phyloP scores from a whole-genome alignment of 345 rosid genomes.

The Ceriops decandra region DNA sequence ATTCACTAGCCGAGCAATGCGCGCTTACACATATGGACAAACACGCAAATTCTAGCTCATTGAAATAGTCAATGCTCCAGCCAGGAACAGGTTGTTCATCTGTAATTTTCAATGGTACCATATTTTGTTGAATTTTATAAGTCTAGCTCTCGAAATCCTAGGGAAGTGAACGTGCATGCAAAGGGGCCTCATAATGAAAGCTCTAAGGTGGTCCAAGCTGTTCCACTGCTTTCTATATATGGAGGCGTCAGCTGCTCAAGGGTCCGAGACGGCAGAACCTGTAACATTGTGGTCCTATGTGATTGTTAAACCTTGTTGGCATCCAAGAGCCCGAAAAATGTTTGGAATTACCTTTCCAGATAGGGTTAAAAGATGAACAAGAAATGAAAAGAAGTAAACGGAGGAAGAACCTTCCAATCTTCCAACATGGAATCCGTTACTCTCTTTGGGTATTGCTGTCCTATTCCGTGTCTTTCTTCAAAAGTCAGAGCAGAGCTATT shows the following conservation, averaged over 20 bases:
- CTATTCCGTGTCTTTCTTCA: not conserved
- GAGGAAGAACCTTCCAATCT: not conserved
- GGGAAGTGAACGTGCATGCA: not conserved
- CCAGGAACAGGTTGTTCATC: no score
- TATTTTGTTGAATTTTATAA: not conserved
- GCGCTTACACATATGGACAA: no score
- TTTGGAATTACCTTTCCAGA: not conserved
- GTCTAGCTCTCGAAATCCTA: not conserved
- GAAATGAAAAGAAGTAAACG: no score
- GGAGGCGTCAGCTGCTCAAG: conserved; percentile 8
- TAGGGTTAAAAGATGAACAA: not conserved
- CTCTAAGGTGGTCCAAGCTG: conserved; percentile 13
- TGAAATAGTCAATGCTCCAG: no score
- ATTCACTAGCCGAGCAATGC: no score
- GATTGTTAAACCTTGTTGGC: not conserved
- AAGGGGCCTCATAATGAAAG: conserved; percentile 4
- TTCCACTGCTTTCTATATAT: not conserved
- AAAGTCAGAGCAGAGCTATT: not conserved
- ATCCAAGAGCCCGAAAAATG: conserved; percentile 13
- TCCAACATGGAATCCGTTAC: conserved; percentile 4
- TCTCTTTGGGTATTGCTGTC: not conserved
- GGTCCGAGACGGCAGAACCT: not conserved
- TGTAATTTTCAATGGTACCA: no score
- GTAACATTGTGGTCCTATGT: conserved; percentile 9
- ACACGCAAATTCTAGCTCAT: no score